These are phyloP conservation scores for Pythium myriotylum DNA, from an alignment of 352 stramenopile genomes.

Conservation along the genomic window DNA sequence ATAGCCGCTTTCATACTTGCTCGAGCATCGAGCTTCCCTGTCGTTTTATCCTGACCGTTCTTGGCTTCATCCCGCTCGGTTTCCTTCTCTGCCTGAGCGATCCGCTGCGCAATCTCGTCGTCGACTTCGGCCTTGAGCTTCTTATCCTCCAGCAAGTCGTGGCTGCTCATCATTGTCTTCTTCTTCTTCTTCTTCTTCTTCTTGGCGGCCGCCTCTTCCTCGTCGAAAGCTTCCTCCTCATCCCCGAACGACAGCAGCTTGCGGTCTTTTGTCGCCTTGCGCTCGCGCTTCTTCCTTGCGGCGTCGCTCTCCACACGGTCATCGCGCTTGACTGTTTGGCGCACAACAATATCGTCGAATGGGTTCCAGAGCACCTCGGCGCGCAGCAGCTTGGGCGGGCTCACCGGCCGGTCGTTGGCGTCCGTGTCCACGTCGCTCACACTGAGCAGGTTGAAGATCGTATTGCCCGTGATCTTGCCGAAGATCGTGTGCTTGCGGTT, in stretches of 20 bases:
- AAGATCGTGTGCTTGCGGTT: conserved; percentile 97
- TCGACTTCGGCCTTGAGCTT: conserved; percentile 72
- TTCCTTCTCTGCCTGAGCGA: conserved; percentile 39
- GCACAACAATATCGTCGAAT: conserved; percentile 94
- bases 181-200: conserved; percentile 60
- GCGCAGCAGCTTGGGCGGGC: conserved; percentile 76
- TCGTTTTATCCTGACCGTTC: conserved; percentile 13
- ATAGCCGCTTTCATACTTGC: conserved; percentile 53
- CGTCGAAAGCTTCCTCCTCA: conserved; percentile 67
- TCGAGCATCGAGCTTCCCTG: conserved; percentile 41
- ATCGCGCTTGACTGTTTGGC: conserved; percentile 32
- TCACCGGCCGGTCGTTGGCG: conserved; percentile 74
- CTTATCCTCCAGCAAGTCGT: conserved; percentile 65
- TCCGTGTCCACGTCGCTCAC: conserved; percentile 90
- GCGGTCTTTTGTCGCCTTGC: conserved; percentile 92
- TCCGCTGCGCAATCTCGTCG: conserved; percentile 52
- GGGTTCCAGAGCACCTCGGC: conserved; percentile 95
- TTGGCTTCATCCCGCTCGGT: not conserved
- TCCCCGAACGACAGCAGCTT: conserved; percentile 97
- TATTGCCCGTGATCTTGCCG: conserved; percentile 93
- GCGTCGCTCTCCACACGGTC: conserved; percentile 32
- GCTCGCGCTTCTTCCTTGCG: conserved; percentile 71
- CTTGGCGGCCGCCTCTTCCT: conserved; percentile 51
- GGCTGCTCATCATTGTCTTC: conserved; percentile 71
- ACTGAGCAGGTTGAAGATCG: conserved; percentile 97